These are phyloP conservation scores for Talaromyces sp. DNA, from an alignment of 2,329 filamentous ascomycete species.

Conservation along the genomic window DNA sequence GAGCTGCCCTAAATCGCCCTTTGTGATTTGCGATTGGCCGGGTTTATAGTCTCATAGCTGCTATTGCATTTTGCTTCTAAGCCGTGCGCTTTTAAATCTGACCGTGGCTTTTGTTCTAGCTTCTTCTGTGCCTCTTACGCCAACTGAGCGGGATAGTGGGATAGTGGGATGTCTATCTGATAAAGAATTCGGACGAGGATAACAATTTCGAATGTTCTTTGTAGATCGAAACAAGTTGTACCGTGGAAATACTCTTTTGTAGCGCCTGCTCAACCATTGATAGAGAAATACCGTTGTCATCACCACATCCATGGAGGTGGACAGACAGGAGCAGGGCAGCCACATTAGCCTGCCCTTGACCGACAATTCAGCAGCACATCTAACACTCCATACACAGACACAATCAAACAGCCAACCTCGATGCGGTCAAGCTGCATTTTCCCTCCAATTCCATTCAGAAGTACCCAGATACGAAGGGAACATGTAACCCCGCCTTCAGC, in stretches of 20 bases:
- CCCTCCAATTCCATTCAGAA: neutral
- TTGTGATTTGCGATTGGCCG: neutral
- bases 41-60: neutral
- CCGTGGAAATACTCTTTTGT: neutral
- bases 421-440: constrained; percentile 1
- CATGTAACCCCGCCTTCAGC: constrained; percentile 9
- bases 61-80: constrained; percentile 7
- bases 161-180: neutral
- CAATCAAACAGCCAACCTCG: neutral
- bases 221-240: neutral
- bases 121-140: constrained; percentile 2
- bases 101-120: constrained; percentile 10
- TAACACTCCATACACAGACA: neutral
- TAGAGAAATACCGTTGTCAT: neutral
- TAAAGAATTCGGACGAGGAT: neutral
- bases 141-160: neutral
- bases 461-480: neutral
- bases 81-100: constrained; percentile 17
- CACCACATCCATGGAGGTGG: neutral
- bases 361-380: constrained; percentile 5
- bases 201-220: neutral
- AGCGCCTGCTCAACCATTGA: neutral
- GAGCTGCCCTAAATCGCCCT: neutral
- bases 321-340: neutral
- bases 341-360: constrained; percentile 10